Percentiles rank a stretch among this genome's conserved stretches.
Evolutionary conservation across 805 yeast genomes (phyloP).

Genomic region (Pichia thaimueangensis): DNA sequence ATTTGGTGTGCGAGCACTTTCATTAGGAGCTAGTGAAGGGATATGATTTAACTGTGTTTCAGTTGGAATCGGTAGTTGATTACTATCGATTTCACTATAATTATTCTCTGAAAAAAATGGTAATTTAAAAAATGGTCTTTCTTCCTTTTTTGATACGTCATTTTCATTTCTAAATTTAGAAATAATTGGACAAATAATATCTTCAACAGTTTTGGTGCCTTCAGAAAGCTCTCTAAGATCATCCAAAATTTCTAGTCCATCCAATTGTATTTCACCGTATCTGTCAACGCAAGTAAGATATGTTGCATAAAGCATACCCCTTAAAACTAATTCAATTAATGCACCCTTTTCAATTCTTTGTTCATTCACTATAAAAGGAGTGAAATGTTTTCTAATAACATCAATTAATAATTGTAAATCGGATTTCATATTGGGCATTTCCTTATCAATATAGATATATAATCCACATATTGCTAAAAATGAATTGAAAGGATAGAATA

Average conservation of each 20-base stretch:
- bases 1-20: conserved; percentile 5
- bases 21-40: neutral
- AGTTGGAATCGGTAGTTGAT: neutral
- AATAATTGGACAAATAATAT: neutral
- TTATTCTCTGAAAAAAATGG: conserved; percentile 1
- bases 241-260: conserved; percentile 4
- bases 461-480: conserved; percentile 26
- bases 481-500: conserved; percentile 29
- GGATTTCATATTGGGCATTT: conserved; percentile 7
- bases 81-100: neutral
- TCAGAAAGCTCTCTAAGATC: conserved; percentile 1
- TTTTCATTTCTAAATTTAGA: no score
- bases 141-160: neutral
- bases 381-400: conserved; percentile 16
- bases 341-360: conserved; percentile 16
- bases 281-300: conserved; percentile 6
- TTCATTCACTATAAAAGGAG: conserved; percentile 6
- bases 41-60: neutral
- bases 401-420: conserved; percentile 24
- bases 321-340: conserved; percentile 16
- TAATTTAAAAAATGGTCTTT: conserved; percentile 1
- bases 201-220: conserved; percentile 2
- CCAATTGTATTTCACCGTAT: conserved; percentile 4
- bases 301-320: conserved; percentile 22
- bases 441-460: conserved; percentile 19